Evolutionary conservation across 2,329 filamentous ascomycete species (phyloP).

Genomic region (Fusarium nodosum): DNA sequence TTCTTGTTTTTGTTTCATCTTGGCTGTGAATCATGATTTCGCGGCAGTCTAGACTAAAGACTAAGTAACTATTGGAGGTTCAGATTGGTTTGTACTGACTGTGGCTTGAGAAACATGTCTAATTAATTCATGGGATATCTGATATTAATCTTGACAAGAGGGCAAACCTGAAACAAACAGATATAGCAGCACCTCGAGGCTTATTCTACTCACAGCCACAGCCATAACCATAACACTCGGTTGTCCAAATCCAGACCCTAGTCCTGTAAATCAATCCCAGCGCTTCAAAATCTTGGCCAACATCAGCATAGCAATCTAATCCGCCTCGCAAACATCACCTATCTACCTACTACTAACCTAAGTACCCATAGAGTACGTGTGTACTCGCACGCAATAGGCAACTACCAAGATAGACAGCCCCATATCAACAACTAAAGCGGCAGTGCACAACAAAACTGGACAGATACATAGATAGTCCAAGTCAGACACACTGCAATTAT

Average conservation of each 20-base stretch:
- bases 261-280: background rate
- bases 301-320: background rate
- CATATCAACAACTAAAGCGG: background rate
- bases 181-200: conserved; percentile 12
- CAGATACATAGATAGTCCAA: background rate
- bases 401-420: background rate
- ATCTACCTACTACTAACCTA: background rate
- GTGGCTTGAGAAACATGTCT: background rate
- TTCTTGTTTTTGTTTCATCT: conserved; percentile 14
- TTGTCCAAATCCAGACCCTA: background rate
- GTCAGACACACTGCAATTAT: background rate
- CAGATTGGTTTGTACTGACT: background rate
- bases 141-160: background rate
- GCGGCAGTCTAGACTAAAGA: background rate
- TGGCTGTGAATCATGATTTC: conserved; percentile 2
- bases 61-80: background rate
- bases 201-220: conserved; percentile 7
- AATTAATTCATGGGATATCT: background rate
- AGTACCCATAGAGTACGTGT: background rate
- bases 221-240: background rate
- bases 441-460: background rate
- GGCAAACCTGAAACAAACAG: conserved; percentile 13
- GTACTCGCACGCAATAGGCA: background rate
- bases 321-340: background rate
- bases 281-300: background rate